These are phyloP conservation scores for Pulveroboletus ravenelii DNA, from an alignment of 768 basidiomycete genomes.

Conservation along the genomic window DNA sequence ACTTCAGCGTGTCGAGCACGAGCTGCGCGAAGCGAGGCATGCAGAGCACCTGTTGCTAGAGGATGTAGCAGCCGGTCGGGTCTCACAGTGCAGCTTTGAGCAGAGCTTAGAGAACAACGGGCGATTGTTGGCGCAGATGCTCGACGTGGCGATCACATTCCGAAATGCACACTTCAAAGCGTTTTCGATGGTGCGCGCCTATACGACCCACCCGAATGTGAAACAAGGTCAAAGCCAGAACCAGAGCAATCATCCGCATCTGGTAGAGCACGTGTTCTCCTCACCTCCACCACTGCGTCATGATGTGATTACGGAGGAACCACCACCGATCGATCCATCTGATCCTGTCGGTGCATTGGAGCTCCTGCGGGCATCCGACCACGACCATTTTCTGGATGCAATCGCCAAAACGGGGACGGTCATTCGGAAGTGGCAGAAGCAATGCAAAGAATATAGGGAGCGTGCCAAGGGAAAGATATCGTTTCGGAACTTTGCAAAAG, in stretches of 20 bases:
- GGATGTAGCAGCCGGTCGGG: conserved; percentile 65
- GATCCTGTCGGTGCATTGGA: conserved; percentile 71
- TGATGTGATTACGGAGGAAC: conserved; percentile 52
- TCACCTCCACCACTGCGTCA: conserved; percentile 43
- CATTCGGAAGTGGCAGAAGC: conserved; percentile 95
- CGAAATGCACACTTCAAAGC: conserved; percentile 74
- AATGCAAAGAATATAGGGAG: conserved; percentile 93
- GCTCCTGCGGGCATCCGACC: conserved; percentile 67
- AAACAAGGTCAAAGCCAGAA: conserved; percentile 38
- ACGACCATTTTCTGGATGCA: conserved; percentile 80
- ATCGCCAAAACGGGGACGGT: conserved; percentile 79
- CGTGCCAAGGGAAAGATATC: conserved; percentile 96
- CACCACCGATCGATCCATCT: conserved; percentile 72
- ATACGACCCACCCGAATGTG: conserved; percentile 47
- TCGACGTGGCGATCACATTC: conserved; percentile 76
- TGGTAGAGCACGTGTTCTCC: conserved; percentile 50
- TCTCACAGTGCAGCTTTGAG: conserved; percentile 65
- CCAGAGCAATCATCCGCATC: conserved; percentile 23
- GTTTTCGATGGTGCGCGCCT: conserved; percentile 53
- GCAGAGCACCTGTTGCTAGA: conserved; percentile 68
- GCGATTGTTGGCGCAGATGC: conserved; percentile 73
- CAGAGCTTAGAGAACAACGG: conserved; percentile 59
- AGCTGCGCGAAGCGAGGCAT: conserved; percentile 62
- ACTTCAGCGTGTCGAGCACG: conserved; percentile 63
- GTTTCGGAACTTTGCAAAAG: conserved; percentile 91